Evolutionary conservation across 768 basidiomycete genomes (phyloP).

Genomic region (Pulveroboletus sp.): DNA sequence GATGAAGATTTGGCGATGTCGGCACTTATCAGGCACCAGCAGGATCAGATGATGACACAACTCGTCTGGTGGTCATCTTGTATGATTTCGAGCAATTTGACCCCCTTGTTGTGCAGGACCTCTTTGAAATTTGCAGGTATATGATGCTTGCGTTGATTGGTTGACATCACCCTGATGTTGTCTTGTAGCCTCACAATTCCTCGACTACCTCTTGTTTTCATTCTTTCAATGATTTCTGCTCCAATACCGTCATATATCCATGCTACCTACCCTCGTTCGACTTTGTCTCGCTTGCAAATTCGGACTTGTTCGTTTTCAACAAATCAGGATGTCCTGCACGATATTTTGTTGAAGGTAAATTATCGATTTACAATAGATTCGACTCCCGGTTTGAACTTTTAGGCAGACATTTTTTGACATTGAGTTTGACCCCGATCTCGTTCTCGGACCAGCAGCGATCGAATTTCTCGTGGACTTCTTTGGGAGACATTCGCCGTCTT

Average conservation of each 20-base stretch:
- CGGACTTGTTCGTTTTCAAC: constrained; percentile 47
- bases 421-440: constrained; percentile 53
- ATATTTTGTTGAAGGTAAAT: constrained; percentile 50
- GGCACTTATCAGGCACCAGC: background rate
- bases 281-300: constrained; percentile 53
- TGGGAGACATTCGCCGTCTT: constrained; percentile 49
- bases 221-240: constrained; percentile 58
- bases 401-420: constrained; percentile 61
- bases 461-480: constrained; percentile 56
- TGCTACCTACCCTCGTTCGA: constrained; percentile 52
- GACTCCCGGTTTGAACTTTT: background rate
- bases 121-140: constrained; percentile 70
- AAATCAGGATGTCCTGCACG: constrained; percentile 45
- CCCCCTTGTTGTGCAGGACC: constrained; percentile 54
- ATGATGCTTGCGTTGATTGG: background rate
- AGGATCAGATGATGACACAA: constrained; percentile 17
- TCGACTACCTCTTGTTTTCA: constrained; percentile 57
- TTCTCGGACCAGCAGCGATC: constrained; percentile 55
- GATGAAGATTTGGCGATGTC: background rate
- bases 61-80: constrained; percentile 53
- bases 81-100: constrained; percentile 78
- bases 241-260: constrained; percentile 53
- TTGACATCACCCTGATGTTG: background rate
- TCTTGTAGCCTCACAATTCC: constrained; percentile 45
- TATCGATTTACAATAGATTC: background rate